Evolutionary conservation across 1,284 basidiomycete species (phyloP).

Genomic region (Macrocybe sp.): DNA sequence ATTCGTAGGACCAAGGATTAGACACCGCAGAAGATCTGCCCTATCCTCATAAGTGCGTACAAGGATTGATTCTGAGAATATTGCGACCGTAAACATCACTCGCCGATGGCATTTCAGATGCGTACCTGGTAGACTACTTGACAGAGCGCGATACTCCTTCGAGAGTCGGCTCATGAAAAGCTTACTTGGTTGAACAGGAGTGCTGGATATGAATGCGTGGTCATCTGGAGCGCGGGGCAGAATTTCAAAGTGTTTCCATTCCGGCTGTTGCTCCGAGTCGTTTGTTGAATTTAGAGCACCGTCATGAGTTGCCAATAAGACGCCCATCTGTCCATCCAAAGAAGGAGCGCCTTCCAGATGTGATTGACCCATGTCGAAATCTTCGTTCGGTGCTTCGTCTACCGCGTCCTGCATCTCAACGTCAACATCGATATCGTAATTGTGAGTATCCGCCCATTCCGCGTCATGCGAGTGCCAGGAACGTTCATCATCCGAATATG

Average conservation of each 20-base stretch:
- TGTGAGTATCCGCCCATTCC: too few species aligned
- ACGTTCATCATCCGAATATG: slow-evolving; percentile 39
- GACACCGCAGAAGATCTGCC: slow-evolving; percentile 77
- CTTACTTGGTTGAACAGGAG: slow-evolving; percentile 61
- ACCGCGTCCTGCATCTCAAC: slow-evolving; percentile 10
- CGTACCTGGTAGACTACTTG: slow-evolving; percentile 77
- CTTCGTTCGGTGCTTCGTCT: slow-evolving; percentile 6
- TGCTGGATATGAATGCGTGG: slow-evolving; percentile 71
- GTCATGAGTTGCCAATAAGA: slow-evolving; percentile 2
- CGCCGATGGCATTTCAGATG: neutral
- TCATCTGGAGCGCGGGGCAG: slow-evolving; percentile 71
- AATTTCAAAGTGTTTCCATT: slow-evolving; percentile 78
- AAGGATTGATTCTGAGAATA: slow-evolving; percentile 55
- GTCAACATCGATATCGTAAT: slow-evolving; percentile 20
- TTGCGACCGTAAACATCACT: neutral
- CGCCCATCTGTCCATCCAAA: neutral
- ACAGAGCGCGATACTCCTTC: slow-evolving; percentile 81
- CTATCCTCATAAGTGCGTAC: slow-evolving; percentile 79
- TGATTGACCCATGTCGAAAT: neutral
- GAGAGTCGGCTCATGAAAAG: slow-evolving; percentile 70
- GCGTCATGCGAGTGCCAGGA: slow-evolving; percentile 45
- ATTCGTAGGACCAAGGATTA: slow-evolving; percentile 91
- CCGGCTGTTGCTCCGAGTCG: slow-evolving; percentile 21
- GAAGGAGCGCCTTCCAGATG: neutral
- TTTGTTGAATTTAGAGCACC: slow-evolving; percentile 1